Conservation (phyloP, 1,284 basidiomycete species). For the Ustilago loliicola region DNA sequence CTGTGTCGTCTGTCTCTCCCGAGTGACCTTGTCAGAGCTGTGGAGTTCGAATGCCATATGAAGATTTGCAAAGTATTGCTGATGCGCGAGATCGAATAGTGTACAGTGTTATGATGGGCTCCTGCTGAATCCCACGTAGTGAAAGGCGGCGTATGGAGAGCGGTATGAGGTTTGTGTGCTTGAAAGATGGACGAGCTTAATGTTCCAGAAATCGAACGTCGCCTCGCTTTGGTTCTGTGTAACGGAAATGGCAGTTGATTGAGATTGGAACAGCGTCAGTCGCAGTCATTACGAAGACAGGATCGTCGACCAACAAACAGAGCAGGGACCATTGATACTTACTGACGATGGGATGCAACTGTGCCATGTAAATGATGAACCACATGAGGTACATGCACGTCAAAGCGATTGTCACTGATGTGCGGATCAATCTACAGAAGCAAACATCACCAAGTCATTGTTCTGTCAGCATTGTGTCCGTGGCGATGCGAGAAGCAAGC, state of each 20-base stretch:
- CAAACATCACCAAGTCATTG: no score
- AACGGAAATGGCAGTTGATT: not conserved
- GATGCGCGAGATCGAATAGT: constrained; percentile 11
- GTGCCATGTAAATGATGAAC: constrained; percentile 70
- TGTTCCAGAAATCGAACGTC: constrained; percentile 63
- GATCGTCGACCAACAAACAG: not conserved
- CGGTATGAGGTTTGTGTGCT: constrained; percentile 8
- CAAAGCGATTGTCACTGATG: constrained; percentile 60
- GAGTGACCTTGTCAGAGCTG: not conserved
- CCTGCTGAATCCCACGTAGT: not conserved
- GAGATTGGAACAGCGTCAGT: not conserved
- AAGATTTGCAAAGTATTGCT: not conserved
- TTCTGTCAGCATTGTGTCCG: constrained; percentile 1
- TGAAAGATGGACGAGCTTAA: not conserved
- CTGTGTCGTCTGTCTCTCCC: not conserved
- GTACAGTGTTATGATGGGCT: constrained; percentile 17
- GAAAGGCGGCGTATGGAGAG: constrained; percentile 8
- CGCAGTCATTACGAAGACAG: not conserved
- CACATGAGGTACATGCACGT: constrained; percentile 70
- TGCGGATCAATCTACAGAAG: constrained; percentile 61
- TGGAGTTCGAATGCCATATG: not conserved
- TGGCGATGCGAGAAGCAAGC: constrained; percentile 3
- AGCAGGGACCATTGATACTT: constrained; percentile 29
- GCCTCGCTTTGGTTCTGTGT: constrained; percentile 61
- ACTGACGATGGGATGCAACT: constrained; percentile 70